These are phyloP conservation scores for Collybia nuda DNA, from an alignment of 768 basidiomycete genomes.

Conservation along the genomic window DNA sequence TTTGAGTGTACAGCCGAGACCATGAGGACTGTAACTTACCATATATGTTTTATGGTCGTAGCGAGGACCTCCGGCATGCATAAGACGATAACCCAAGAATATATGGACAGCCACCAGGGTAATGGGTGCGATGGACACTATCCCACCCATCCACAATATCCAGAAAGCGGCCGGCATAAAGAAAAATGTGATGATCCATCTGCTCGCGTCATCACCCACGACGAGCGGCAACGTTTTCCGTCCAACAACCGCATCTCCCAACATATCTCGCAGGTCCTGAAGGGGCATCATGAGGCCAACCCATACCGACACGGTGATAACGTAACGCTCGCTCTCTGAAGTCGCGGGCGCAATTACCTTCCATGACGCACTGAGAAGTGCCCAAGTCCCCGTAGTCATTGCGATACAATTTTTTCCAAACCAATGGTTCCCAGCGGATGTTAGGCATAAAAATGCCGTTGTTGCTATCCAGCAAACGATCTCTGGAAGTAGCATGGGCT, in stretches of 20 bases:
- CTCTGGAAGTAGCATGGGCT: slow-evolving; percentile 5
- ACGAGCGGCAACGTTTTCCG: slow-evolving; percentile 13
- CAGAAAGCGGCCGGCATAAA: slow-evolving; percentile 5
- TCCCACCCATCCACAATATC: slow-evolving; percentile 5
- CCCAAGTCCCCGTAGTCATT: slow-evolving; percentile 15
- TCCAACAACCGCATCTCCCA: slow-evolving; percentile 9
- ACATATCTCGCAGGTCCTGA: slow-evolving; percentile 15
- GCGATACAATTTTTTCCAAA: slow-evolving; percentile 11
- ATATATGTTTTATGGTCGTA: slow-evolving; percentile 19
- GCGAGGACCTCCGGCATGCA: neutral
- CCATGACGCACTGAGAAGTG: slow-evolving; percentile 10
- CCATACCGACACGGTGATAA: slow-evolving; percentile 11
- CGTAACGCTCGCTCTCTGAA: neutral
- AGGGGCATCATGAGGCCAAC: slow-evolving; percentile 7
- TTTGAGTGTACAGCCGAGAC: no score
- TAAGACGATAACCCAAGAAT: slow-evolving; percentile 11
- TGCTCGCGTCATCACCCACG: slow-evolving; percentile 6
- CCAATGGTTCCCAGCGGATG: slow-evolving; percentile 16
- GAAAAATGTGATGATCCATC: slow-evolving; percentile 7
- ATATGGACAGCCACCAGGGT: slow-evolving; percentile 4
- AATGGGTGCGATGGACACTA: slow-evolving; percentile 2
- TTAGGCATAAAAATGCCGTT: slow-evolving; percentile 8
- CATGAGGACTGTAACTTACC: no score
- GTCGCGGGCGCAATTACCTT: slow-evolving; percentile 4
- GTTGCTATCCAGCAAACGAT: slow-evolving; percentile 10